phyloP scores from a whole-genome alignment of 2,329 filamentous ascomycete species.

The Didymella pomorum region DNA sequence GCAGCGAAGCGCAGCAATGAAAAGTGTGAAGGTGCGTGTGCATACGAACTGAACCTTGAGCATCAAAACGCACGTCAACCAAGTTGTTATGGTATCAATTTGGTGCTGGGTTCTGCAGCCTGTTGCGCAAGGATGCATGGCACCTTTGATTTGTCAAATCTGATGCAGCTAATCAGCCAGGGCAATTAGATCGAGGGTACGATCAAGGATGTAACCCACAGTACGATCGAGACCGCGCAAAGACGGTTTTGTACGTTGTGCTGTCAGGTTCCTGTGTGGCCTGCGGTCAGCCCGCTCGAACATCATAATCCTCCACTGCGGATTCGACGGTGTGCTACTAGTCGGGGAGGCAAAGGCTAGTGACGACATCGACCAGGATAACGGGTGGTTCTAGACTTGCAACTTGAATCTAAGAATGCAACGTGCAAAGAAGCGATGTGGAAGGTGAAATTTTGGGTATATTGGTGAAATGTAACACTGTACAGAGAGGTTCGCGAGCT shows the following conservation, averaged over 20 bases:
- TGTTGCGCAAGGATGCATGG: not conserved
- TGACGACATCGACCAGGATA: conserved; percentile 1
- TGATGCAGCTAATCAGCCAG: too few species aligned
- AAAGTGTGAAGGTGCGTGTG: not conserved
- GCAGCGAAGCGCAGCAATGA: not conserved
- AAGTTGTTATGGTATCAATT: not conserved
- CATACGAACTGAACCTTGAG: not conserved
- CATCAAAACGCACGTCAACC: not conserved
- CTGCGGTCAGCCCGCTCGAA: not conserved
- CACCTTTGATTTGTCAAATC: not conserved
- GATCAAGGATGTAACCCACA: not conserved
- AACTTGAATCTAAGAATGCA: not conserved
- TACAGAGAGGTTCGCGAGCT: conserved; percentile 9
- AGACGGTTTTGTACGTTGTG: not conserved
- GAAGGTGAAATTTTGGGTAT: conserved; percentile 13
- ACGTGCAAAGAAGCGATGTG: not conserved
- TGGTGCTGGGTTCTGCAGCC: not conserved
- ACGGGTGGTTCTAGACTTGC: not conserved
- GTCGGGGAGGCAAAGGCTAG: conserved; percentile 4
- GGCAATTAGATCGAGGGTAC: not conserved
- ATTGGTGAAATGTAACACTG: conserved; percentile 11
- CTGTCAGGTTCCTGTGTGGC: not conserved
- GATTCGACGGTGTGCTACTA: conserved; percentile 3
- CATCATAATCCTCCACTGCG: not conserved
- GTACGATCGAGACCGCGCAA: not conserved